Evolutionary conservation across 306 rosid genomes (phyloP), one percentile per base, ranked within the genome.

Genomic region (Prosopis cineraria): DNA sequence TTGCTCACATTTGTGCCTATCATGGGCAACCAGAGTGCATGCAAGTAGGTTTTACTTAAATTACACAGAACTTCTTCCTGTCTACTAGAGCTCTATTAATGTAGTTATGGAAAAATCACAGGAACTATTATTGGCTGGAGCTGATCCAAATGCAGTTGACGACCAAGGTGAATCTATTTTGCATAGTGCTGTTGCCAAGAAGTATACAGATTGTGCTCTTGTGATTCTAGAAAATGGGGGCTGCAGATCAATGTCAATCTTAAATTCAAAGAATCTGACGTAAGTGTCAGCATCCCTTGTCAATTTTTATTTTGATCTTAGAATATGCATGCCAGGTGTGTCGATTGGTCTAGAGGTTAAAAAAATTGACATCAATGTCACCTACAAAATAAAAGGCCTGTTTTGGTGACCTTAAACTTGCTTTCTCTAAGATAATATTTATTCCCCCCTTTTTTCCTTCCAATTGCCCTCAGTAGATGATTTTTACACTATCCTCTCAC

Each of bases 11-110:
- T 41, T 93, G 99, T 90, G 99, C 98, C 66, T 91, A 90, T 80
- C 99, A 95, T 75, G 99, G 99, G 55, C 99, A 95, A 80, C 99
- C 99, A 27, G 98, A 95, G 89, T 95, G 99, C 86, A 95, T 95
- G 99, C 95, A 85, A 68, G 99, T 95, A 89, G 72, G 99, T 88
- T 69, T 77, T 75, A 82, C 41, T 43, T 84, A 82, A 69, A 76
- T 59, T 72, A 72, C 43, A 70, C 69, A 24, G 59, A 81, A 68
- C 43, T 79, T 81, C 72, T 74, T 81, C 60, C 62, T 47, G 67
- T 78, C 77, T 43, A 25, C 68, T 52, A 70, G 73, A 82, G 55
- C 79, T 76, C 65, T 44, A 68, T 44, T 72, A 56, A 82, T 79
- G 43, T 72, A 13, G 70, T 67, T 71, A 78, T 40, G 83, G 62